Percentiles rank a stretch among this genome's conserved stretches.
These are phyloP conservation scores for Arabidopsis hybrid DNA, from an alignment of 441 rosid species.

Conservation along the genomic window DNA sequence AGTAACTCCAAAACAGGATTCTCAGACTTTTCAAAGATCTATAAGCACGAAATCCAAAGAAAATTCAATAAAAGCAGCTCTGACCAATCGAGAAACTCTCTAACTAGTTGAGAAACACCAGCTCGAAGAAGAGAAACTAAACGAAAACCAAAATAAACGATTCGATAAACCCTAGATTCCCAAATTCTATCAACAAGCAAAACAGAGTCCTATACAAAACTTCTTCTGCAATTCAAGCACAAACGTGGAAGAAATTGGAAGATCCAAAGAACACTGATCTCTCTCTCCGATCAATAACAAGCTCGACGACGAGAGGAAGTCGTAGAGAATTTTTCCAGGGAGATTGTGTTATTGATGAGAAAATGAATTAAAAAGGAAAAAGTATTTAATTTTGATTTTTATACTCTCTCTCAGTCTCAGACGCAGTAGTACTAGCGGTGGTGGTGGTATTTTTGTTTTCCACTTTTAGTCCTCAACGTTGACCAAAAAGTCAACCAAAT, in stretches of 20 bases:
- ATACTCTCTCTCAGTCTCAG: not conserved
- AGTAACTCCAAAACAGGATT: too few species aligned
- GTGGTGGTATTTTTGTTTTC: conserved; percentile 3
- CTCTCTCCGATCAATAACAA: conserved; percentile 3
- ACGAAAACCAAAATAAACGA: not conserved
- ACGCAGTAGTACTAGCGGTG: conserved; percentile 16
- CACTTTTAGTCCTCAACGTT: conserved; percentile 29
- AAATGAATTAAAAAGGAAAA: not conserved
- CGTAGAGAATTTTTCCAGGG: not conserved
- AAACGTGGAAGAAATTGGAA: not conserved
- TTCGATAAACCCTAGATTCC: not conserved
- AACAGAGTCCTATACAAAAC: conserved; percentile 1
- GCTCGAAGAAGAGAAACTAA: not conserved
- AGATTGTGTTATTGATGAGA: conserved; percentile 14
- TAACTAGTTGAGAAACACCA: not conserved
- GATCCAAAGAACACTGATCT: conserved; percentile 12
- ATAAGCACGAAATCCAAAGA: not conserved
- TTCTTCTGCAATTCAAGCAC: conserved; percentile 1
- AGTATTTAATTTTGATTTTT: not conserved
- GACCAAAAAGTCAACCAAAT: conserved; percentile 31
- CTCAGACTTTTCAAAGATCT: too few species aligned
- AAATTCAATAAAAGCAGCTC: conserved; percentile 12
- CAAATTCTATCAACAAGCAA: not conserved
- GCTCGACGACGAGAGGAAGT: not conserved
- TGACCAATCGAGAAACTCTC: not conserved